Conservation (phyloP, 2,329 filamentous ascomycete genomes). For the Mycocentrospora acerina region DNA sequence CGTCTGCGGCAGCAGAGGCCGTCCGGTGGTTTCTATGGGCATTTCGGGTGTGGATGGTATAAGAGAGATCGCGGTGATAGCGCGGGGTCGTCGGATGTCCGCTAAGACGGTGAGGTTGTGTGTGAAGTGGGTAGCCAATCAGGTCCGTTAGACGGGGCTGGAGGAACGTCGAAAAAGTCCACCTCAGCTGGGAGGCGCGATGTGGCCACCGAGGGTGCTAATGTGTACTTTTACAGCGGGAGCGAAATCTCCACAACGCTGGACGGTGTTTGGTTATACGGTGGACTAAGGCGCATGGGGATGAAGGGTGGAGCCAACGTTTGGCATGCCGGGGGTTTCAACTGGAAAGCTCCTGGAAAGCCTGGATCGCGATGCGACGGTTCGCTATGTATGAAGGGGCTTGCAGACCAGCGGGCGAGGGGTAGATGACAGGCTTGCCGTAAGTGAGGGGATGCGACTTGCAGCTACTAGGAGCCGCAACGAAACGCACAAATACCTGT, state of each 20-base stretch:
- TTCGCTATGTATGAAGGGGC: slow-evolving; percentile 26
- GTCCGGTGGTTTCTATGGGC: slow-evolving; percentile 63
- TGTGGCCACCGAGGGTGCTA: slow-evolving; percentile 24
- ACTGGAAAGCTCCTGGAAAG: slow-evolving; percentile 17
- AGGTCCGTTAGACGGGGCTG: slow-evolving; percentile 15
- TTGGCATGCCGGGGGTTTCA: slow-evolving; percentile 31
- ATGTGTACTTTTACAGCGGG: slow-evolving; percentile 29
- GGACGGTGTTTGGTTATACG: slow-evolving; percentile 38
- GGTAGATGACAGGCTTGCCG: slow-evolving; percentile 18
- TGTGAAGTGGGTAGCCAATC: slow-evolving; percentile 31
- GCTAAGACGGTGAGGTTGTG: slow-evolving; percentile 29
- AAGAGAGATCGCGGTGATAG: slow-evolving; percentile 14
- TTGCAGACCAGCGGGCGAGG: slow-evolving; percentile 21
- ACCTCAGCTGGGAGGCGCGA: slow-evolving; percentile 16
- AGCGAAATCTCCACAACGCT: slow-evolving; percentile 39
- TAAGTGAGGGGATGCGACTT: slow-evolving; percentile 24
- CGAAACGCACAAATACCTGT: slow-evolving; percentile 16
- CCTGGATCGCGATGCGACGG: slow-evolving; percentile 10
- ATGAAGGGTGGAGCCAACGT: slow-evolving; percentile 38
- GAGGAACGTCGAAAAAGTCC: slow-evolving; percentile 14
- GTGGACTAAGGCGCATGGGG: slow-evolving; percentile 41
- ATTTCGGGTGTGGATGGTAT: slow-evolving; percentile 43
- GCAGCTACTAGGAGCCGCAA: slow-evolving; percentile 26
- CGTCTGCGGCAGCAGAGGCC: slow-evolving; percentile 66
- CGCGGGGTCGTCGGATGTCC: slow-evolving; percentile 37